These are phyloP conservation scores for Debaryomyces sp. DNA, from an alignment of 1,139 yeast genomes.

Conservation along the genomic window DNA sequence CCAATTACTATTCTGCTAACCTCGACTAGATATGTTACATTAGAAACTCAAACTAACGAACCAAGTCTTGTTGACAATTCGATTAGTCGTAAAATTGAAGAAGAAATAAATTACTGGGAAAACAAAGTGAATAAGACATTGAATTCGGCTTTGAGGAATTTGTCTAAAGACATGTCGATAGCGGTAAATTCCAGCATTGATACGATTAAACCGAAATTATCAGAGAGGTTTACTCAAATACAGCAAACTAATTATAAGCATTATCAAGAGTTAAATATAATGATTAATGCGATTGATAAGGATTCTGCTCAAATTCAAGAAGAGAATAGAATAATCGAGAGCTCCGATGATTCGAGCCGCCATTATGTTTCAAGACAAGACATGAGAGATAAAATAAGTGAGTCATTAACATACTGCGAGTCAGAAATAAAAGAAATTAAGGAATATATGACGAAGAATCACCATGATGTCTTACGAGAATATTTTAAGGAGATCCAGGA, in stretches of 20 bases:
- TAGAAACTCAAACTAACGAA: slow-evolving; percentile 15
- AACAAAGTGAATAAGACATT: slow-evolving; percentile 43
- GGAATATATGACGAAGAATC: slow-evolving; percentile 35
- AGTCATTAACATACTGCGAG: slow-evolving; percentile 39
- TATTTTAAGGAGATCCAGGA: slow-evolving; percentile 53
- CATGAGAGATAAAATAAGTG: slow-evolving; percentile 54
- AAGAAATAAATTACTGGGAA: slow-evolving; percentile 37
- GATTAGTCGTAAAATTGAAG: slow-evolving; percentile 21
- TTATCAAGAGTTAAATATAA: slow-evolving; percentile 48
- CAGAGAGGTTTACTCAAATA: slow-evolving; percentile 42
- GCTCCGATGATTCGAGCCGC: slow-evolving; percentile 27
- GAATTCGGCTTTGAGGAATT: slow-evolving; percentile 44
- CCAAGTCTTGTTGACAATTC: slow-evolving; percentile 17
- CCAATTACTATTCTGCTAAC: slow-evolving; percentile 31
- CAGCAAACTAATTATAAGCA: slow-evolving; percentile 45
- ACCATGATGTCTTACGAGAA: slow-evolving; percentile 31
- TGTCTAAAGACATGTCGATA: slow-evolving; percentile 42
- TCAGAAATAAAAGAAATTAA: slow-evolving; percentile 35
- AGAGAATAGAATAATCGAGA: slow-evolving; percentile 32
- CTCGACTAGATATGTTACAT: slow-evolving; percentile 31
- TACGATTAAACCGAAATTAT: slow-evolving; percentile 37
- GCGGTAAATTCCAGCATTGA: slow-evolving; percentile 36
- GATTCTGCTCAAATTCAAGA: slow-evolving; percentile 47
- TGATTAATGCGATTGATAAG: slow-evolving; percentile 53
- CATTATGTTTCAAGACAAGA: slow-evolving; percentile 56